A percentile compares a stretch with the other conserved stretches of the same genome.
Conservation (phyloP, 106 monocot genomes). For the Dendrobium officinale region DNA sequence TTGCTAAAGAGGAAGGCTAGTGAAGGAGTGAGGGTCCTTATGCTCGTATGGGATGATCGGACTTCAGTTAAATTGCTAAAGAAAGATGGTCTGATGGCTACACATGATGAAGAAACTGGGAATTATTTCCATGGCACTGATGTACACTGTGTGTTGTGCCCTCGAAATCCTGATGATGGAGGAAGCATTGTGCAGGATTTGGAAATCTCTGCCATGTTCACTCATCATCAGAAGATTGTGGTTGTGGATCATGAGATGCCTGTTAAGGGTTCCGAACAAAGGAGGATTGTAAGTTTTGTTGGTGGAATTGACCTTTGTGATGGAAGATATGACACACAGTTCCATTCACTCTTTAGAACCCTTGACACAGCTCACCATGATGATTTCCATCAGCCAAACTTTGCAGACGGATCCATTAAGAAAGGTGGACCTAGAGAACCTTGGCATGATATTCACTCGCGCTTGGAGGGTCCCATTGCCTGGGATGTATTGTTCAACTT, state of each 20-base stretch:
- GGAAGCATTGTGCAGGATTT: slow-evolving; percentile 26
- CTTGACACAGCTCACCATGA: slow-evolving; percentile 25
- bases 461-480: slow-evolving; percentile 26
- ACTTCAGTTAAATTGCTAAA: slow-evolving; percentile 21
- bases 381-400: slow-evolving; percentile 31
- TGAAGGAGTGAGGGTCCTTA: slow-evolving; percentile 25
- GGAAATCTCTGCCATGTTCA: slow-evolving; percentile 25
- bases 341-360: slow-evolving; percentile 24
- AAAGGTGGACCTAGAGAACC: slow-evolving; percentile 29
- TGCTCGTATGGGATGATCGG: slow-evolving; percentile 31
- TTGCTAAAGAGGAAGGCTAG: slow-evolving; percentile 23
- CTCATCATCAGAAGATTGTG: slow-evolving; percentile 32
- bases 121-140: slow-evolving; percentile 14
- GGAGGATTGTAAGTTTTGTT: slow-evolving; percentile 25
- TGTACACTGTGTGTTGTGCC: slow-evolving; percentile 23
- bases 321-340: slow-evolving; percentile 30
- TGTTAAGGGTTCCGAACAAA: slow-evolving; percentile 10
- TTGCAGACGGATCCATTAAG: slow-evolving; percentile 18
- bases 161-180: slow-evolving; percentile 23
- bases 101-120: slow-evolving; percentile 24
- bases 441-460: slow-evolving; percentile 25
- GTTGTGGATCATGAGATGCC: slow-evolving; percentile 29
- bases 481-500: slow-evolving; percentile 31
- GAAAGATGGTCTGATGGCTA: slow-evolving; percentile 23
- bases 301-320: slow-evolving; percentile 27